phyloP scores from a whole-genome alignment of 345 rosid genomes.

The Citrus cavaleriei region DNA sequence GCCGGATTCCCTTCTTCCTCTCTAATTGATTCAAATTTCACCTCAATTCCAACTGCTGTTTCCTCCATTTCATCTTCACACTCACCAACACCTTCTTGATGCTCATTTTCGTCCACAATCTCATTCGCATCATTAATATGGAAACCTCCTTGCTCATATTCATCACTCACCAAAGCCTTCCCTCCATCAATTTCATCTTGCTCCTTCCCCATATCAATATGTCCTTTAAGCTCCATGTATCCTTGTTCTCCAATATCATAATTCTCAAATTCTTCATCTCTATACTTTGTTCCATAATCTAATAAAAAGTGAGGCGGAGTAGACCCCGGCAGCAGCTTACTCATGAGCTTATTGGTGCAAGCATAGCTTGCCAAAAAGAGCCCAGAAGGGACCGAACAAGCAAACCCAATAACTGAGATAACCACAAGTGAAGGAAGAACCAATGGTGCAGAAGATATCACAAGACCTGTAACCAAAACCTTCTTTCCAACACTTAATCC shows the following conservation, averaged over 20 bases:
- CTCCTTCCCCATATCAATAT: constrained; percentile 10
- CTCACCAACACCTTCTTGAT: neutral
- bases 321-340: constrained; percentile 51
- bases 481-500: constrained; percentile 53
- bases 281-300: constrained; percentile 1
- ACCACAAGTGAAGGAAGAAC: constrained; percentile 65
- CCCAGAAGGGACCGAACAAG: constrained; percentile 59
- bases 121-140: neutral
- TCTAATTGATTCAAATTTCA: neutral
- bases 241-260: constrained; percentile 16
- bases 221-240: constrained; percentile 2
- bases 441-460: constrained; percentile 54
- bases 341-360: constrained; percentile 70
- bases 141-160: neutral
- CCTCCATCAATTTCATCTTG: constrained; percentile 15
- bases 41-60: constrained; percentile 7
- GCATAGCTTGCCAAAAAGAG: constrained; percentile 60
- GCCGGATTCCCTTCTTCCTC: constrained; percentile 1
- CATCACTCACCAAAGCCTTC: neutral
- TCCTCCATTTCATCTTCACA: constrained; percentile 11
- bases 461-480: constrained; percentile 47
- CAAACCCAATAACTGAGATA: constrained; percentile 51
- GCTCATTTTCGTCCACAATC: neutral
- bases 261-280: constrained; percentile 10
- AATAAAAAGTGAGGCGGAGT: constrained; percentile 13